A percentile compares a stretch with the other conserved stretches of the same genome.
phyloP scores from a whole-genome alignment of 2,329 filamentous ascomycete genomes.

The Pseudogymnoascus sp. region DNA sequence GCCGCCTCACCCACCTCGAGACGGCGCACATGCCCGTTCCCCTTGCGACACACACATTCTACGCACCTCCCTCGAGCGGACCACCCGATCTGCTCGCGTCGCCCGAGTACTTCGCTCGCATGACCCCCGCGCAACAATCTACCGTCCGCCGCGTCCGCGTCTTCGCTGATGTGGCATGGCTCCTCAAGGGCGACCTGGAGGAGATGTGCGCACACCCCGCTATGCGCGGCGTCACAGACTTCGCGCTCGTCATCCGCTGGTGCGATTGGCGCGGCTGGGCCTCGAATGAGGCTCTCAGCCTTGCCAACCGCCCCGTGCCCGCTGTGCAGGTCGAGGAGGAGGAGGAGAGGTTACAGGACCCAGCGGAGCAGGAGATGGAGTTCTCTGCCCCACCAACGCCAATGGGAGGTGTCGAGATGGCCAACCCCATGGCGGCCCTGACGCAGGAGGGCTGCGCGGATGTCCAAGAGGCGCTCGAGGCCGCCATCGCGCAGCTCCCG shows the following conservation, averaged over 20 bases:
- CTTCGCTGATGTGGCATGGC: background rate
- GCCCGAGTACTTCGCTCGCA: background rate
- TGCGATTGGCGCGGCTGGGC: constrained; percentile 8
- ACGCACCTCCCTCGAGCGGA: background rate
- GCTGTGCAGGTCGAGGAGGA: background rate
- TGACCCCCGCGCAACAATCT: background rate
- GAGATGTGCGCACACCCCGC: background rate
- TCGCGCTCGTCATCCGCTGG: background rate
- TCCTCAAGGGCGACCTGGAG: background rate
- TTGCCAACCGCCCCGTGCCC: background rate
- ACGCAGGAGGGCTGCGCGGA: background rate
- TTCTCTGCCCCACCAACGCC: background rate
- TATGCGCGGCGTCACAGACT: background rate
- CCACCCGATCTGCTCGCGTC: background rate
- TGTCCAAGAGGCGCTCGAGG: background rate
- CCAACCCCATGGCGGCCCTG: background rate
- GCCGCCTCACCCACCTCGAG: too few species aligned
- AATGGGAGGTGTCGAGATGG: background rate
- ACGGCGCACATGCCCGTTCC: too few species aligned
- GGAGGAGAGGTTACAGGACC: background rate
- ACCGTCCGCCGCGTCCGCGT: background rate
- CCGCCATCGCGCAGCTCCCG: background rate
- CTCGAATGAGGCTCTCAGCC: background rate
- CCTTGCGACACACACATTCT: too few species aligned
- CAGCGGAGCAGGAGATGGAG: background rate